Conservation (phyloP, 2,329 filamentous ascomycete species). For the Paecilomyces fulvus region DNA sequence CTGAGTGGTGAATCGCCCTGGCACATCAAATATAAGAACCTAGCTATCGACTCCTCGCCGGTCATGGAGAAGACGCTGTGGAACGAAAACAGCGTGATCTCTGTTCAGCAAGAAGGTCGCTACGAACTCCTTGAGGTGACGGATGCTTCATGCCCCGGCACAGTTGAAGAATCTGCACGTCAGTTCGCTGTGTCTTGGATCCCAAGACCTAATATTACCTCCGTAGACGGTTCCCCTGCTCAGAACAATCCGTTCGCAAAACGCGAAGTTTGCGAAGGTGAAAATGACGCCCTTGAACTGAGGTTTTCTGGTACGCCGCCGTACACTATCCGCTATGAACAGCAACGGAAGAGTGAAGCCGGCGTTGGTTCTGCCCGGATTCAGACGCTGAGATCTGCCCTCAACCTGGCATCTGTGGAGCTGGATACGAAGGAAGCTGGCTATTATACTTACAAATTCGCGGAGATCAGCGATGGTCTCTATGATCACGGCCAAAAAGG, state of each 20-base stretch:
- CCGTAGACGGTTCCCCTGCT: slow-evolving; percentile 43
- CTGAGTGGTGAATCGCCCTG: slow-evolving; percentile 81
- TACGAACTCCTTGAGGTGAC: slow-evolving; percentile 73
- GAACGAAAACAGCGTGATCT: slow-evolving; percentile 60
- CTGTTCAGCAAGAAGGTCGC: slow-evolving; percentile 58
- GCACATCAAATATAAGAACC: slow-evolving; percentile 67
- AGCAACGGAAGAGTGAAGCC: slow-evolving; percentile 61
- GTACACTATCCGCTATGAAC: slow-evolving; percentile 73
- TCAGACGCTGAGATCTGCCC: slow-evolving; percentile 67
- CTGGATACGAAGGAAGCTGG: slow-evolving; percentile 83
- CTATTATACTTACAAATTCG: slow-evolving; percentile 77
- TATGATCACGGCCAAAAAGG: slow-evolving; percentile 66
- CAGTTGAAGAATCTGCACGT: slow-evolving; percentile 64
- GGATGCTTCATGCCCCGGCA: slow-evolving; percentile 75
- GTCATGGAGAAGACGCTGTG: slow-evolving; percentile 41
- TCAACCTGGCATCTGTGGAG: slow-evolving; percentile 66
- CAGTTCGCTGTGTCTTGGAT: slow-evolving; percentile 80
- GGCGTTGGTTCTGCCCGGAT: slow-evolving; percentile 57
- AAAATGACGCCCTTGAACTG: slow-evolving; percentile 82
- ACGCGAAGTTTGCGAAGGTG: slow-evolving; percentile 83
- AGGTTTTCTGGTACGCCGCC: slow-evolving; percentile 72
- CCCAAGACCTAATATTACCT: slow-evolving; percentile 63
- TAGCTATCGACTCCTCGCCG: slow-evolving; percentile 43
- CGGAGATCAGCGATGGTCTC: slow-evolving; percentile 71
- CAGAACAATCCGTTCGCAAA: slow-evolving; percentile 56